phyloP scores from a whole-genome alignment of 352 stramenopile species.

The Pythium monospermum region DNA sequence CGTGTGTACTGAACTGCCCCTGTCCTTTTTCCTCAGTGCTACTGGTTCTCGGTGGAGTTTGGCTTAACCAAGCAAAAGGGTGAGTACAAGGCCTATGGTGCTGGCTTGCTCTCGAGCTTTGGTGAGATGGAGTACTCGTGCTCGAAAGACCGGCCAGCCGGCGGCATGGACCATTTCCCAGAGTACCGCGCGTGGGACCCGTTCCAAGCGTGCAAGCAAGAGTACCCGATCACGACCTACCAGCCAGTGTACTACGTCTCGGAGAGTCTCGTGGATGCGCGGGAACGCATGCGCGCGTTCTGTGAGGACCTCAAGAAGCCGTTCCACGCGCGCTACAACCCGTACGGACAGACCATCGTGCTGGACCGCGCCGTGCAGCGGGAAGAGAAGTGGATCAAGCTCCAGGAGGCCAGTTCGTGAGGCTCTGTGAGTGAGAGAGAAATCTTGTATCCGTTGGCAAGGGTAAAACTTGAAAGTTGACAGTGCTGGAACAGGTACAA shows the following conservation, averaged over 20 bases:
- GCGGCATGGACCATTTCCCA: conserved; percentile 56
- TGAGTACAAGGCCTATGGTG: conserved; percentile 95
- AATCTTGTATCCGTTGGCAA: not conserved
- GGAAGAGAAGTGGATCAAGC: conserved; percentile 49
- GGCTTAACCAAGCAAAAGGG: conserved; percentile 92
- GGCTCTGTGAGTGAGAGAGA: not conserved
- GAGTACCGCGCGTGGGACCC: conserved; percentile 94
- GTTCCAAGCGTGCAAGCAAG: conserved; percentile 87
- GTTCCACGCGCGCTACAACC: conserved; percentile 94
- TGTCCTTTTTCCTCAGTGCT: conserved; percentile 58
- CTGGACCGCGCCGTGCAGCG: conserved; percentile 69
- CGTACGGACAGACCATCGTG: conserved; percentile 86
- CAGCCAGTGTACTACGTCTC: conserved; percentile 97
- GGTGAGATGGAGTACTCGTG: conserved; percentile 97
- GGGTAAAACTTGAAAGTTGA: no score
- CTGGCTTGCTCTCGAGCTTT: conserved; percentile 95
- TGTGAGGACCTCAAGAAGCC: conserved; percentile 93
- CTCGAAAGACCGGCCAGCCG: conserved; percentile 46
- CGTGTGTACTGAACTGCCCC: not conserved
- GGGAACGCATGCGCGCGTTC: conserved; percentile 93
- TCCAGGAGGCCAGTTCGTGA: conserved; percentile 19
- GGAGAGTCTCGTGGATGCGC: conserved; percentile 92
- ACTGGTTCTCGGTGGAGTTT: conserved; percentile 99
- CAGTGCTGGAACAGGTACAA: no score
- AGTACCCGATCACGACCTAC: conserved; percentile 98